Evolutionary conservation across 1,284 basidiomycete species (phyloP).

Genomic region (Austroboletus niveus): DNA sequence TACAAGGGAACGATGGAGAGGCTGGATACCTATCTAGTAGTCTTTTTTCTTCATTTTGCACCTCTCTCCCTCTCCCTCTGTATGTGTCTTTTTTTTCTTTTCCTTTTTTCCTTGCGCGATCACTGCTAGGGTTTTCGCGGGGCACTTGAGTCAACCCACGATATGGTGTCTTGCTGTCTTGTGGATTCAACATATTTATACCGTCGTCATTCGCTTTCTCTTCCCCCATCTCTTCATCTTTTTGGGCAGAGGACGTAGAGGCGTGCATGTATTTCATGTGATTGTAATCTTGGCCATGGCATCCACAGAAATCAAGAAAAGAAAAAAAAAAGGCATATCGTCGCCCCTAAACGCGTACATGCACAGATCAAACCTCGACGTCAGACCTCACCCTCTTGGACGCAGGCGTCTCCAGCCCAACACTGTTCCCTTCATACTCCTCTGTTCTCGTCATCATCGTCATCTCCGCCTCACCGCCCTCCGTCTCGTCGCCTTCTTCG

Average conservation of each 20-base stretch:
- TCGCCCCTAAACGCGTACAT: background rate
- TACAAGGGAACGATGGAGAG: slow-evolving; percentile 24
- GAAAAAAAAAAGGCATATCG: background rate
- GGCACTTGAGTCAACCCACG: background rate
- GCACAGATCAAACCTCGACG: background rate
- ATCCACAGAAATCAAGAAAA: background rate
- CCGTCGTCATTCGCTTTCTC: slow-evolving; percentile 8
- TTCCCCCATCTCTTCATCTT: background rate
- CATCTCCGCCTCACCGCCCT: slow-evolving; percentile 6
- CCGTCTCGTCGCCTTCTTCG: slow-evolving; percentile 22
- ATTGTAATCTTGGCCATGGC: slow-evolving; percentile 19
- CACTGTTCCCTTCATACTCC: slow-evolving; percentile 24
- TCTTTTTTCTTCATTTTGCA: slow-evolving; percentile 7
- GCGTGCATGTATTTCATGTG: slow-evolving; percentile 12
- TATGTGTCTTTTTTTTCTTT: background rate
- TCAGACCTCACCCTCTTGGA: slow-evolving; percentile 27
- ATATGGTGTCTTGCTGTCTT: slow-evolving; percentile 2
- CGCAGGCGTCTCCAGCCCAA: slow-evolving; percentile 19
- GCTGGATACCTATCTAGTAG: slow-evolving; percentile 32
- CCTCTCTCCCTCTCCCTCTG: slow-evolving; percentile 1
- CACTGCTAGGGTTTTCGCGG: slow-evolving; percentile 5
- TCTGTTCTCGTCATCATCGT: slow-evolving; percentile 31
- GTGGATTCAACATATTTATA: slow-evolving; percentile 25
- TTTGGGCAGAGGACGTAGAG: background rate
- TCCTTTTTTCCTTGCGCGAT: slow-evolving; percentile 6